These are phyloP conservation scores for Ustulina deusta DNA, from an alignment of 2,329 filamentous ascomycete genomes.

Conservation along the genomic window DNA sequence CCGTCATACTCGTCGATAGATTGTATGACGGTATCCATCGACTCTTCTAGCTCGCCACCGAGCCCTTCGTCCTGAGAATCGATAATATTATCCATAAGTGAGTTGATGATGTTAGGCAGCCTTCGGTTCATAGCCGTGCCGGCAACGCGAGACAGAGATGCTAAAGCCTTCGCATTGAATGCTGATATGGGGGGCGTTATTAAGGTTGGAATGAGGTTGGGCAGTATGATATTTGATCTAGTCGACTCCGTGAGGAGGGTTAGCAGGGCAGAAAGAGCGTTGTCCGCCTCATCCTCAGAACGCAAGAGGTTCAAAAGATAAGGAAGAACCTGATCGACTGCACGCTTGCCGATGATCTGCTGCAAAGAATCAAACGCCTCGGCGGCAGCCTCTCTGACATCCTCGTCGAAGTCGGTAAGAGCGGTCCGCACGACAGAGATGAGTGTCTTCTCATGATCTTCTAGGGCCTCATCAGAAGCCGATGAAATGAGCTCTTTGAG, in stretches of 20 bases:
- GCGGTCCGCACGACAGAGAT: conserved; percentile 95
- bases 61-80: conserved; percentile 79
- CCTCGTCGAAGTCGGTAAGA: conserved; percentile 87
- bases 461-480: conserved; percentile 86
- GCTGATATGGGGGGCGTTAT: conserved; percentile 89
- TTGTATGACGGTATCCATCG: conserved; percentile 89
- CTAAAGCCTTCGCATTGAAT: conserved; percentile 95
- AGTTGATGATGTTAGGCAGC: conserved; percentile 89
- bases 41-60: conserved; percentile 76
- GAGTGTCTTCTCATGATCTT: conserved; percentile 94
- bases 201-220: conserved; percentile 93
- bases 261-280: conserved; percentile 90
- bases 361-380: conserved; percentile 97
- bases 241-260: conserved; percentile 94
- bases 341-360: conserved; percentile 91
- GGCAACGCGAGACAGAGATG: conserved; percentile 92
- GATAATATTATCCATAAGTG: conserved; percentile 93
- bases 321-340: conserved; percentile 94
- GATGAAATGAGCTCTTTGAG: conserved; percentile 92
- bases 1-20: conserved; percentile 97
- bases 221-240: conserved; percentile 94
- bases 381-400: conserved; percentile 94
- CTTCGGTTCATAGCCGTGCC: conserved; percentile 90
- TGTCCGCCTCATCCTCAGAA: conserved; percentile 86
- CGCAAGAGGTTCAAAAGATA: conserved; percentile 91